phyloP scores from a whole-genome alignment of 2,329 filamentous ascomycete genomes.

The Seiridium cupressi region DNA sequence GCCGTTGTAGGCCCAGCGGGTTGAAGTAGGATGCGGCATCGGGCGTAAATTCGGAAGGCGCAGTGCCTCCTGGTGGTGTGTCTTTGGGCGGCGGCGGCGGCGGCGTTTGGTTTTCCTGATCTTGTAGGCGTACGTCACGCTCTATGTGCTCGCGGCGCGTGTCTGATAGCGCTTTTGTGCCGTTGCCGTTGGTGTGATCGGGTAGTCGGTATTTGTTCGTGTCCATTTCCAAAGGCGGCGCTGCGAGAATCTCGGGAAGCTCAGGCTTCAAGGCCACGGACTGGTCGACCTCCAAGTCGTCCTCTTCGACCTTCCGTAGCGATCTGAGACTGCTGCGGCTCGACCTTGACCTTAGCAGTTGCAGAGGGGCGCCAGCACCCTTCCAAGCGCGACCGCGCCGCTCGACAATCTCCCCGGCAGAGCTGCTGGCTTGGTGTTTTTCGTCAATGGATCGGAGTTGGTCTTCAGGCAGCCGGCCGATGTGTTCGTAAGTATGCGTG shows the following conservation, averaged over 20 bases:
- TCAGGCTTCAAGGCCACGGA: slow-evolving; percentile 24
- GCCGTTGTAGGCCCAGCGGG: slow-evolving; percentile 61
- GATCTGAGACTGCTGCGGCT: slow-evolving; percentile 26
- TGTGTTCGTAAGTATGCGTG: slow-evolving; percentile 37
- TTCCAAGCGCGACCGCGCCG: slow-evolving; percentile 72
- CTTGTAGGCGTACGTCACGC: slow-evolving; percentile 39
- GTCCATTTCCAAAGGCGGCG: slow-evolving; percentile 61
- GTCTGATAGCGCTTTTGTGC: slow-evolving; percentile 60
- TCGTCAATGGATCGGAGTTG: slow-evolving; percentile 69
- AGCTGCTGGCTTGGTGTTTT: slow-evolving; percentile 54
- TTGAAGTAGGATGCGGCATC: slow-evolving; percentile 65
- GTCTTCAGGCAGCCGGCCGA: slow-evolving; percentile 69
- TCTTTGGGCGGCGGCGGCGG: slow-evolving; percentile 53
- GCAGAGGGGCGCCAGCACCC: slow-evolving; percentile 56
- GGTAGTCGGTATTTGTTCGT: slow-evolving; percentile 73
- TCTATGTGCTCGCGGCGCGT: slow-evolving; percentile 58
- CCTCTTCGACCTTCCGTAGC: slow-evolving; percentile 14
- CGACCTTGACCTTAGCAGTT: slow-evolving; percentile 25
- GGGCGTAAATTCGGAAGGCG: slow-evolving; percentile 43
- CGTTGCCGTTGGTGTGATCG: slow-evolving; percentile 67
- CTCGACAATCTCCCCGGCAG: slow-evolving; percentile 47
- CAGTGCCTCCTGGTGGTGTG: slow-evolving; percentile 39
- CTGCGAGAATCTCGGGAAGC: slow-evolving; percentile 51
- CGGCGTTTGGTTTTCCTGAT: slow-evolving; percentile 16
- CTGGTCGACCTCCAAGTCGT: not conserved